Percentiles rank a stretch among this genome's conserved stretches.
These are phyloP conservation scores for Xylaria grammica DNA, from an alignment of 495 filamentous ascomycete species.

Conservation along the genomic window DNA sequence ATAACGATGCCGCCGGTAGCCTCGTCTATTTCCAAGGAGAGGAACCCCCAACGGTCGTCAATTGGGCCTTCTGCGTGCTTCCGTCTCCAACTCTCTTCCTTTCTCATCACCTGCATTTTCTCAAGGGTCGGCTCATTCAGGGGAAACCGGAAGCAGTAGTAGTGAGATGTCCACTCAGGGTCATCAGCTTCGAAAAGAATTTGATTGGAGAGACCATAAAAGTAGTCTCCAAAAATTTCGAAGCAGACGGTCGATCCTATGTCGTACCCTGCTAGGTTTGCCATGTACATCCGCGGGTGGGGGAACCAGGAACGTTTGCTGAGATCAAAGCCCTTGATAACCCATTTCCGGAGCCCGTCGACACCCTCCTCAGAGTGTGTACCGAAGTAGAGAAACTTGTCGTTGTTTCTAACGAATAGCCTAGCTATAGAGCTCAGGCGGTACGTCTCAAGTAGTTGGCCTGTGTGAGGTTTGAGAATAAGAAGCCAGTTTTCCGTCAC, in stretches of 20 bases:
- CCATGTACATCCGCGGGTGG: constrained; percentile 48
- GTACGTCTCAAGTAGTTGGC: constrained; percentile 46
- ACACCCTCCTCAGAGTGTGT: constrained; percentile 58
- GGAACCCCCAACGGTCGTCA: constrained; percentile 75
- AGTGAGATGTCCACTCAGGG: constrained; percentile 72
- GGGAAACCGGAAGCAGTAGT: constrained; percentile 68
- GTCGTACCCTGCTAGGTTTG: constrained; percentile 64
- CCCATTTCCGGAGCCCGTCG: constrained; percentile 65
- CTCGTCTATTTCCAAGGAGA: constrained; percentile 70
- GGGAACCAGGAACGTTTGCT: constrained; percentile 36
- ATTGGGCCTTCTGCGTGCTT: constrained; percentile 75
- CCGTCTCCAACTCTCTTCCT: constrained; percentile 64
- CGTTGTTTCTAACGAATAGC: constrained; percentile 72
- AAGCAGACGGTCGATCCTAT: constrained; percentile 74
- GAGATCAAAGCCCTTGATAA: constrained; percentile 61
- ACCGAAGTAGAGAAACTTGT: constrained; percentile 69
- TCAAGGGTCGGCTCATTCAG: constrained; percentile 44
- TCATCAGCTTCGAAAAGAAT: constrained; percentile 68
- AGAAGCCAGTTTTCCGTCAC: constrained; percentile 58
- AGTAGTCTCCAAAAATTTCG: constrained; percentile 68
- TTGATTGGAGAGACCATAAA: constrained; percentile 76
- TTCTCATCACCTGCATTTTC: constrained; percentile 39
- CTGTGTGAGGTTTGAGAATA: constrained; percentile 58
- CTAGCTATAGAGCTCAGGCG: constrained; percentile 55
- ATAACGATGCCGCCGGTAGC: constrained; percentile 63